Conservation (phyloP, 2,329 filamentous ascomycete species). For the Aaosphaeria arxii region DNA sequence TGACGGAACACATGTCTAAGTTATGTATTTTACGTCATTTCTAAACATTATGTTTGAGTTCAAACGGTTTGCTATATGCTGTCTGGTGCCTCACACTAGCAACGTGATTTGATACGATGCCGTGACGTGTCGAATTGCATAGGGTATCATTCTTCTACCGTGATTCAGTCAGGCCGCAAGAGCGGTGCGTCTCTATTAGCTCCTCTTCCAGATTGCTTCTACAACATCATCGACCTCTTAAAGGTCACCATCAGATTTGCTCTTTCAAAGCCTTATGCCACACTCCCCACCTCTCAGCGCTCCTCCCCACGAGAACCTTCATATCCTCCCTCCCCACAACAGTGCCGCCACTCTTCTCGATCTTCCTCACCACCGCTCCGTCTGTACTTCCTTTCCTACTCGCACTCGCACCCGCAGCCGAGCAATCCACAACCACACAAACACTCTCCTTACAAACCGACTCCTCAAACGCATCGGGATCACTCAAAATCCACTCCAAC, state of each 20-base stretch:
- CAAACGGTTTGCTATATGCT: too few relatives aligned
- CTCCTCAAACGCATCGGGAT: constrained; percentile 90
- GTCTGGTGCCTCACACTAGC: too few relatives aligned
- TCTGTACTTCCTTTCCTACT: constrained; percentile 67
- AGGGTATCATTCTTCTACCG: too few relatives aligned
- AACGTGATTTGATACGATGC: too few relatives aligned
- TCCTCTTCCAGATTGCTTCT: too few relatives aligned
- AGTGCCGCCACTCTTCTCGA: constrained; percentile 83
- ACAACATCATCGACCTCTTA: too few relatives aligned
- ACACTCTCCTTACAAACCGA: constrained; percentile 76
- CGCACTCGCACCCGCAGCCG: constrained; percentile 9
- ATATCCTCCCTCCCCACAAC: constrained; percentile 64
- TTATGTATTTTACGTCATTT: too few relatives aligned
- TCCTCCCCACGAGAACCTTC: constrained; percentile 56
- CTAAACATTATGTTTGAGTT: too few relatives aligned
- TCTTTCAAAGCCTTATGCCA: constrained; percentile 37
- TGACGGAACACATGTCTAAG: too few relatives aligned
- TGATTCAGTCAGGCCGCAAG: too few relatives aligned
- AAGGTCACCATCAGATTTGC: background rate
- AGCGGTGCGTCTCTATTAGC: too few relatives aligned
- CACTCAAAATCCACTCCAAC: constrained; percentile 69
- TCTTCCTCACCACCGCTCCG: constrained; percentile 58
- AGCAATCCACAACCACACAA: constrained; percentile 73
- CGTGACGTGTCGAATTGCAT: too few relatives aligned
- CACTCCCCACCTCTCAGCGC: constrained; percentile 64